Base-by-base conservation (phyloP, 2,329 filamentous ascomycete species). In the Xylariaceae sp. region DNA sequence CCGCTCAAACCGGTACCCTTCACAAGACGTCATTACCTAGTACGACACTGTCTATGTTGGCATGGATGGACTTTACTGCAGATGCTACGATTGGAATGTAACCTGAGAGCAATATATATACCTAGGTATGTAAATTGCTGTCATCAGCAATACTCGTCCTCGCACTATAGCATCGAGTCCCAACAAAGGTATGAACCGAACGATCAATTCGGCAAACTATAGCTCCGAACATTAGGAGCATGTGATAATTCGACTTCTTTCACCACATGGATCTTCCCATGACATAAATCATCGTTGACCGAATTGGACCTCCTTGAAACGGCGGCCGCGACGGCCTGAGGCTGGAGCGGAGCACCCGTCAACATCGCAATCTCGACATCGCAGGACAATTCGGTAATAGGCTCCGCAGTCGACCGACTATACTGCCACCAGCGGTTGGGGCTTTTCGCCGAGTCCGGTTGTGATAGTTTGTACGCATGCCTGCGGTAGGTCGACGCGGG, bases 251-350 rank as follows among this genome's bases (percentile, higher is more conserved):
- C 48, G 17, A 51, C 44, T 35, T 51, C 48, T 17, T 51, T 51
- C 39, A 51, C 48, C n/a, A 51, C 48, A 30, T 51, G 48, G 40
- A 51, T 51, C 15, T 51, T 51, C 3, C 48, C 48, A 39, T 51
- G 15, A 39, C 33, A 51, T 11, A 47, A 43, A 15, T 39, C 48
- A 39, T 51, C 48, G 30, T 39, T 44, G 17, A 15, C 33, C 12
- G 48, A 47, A 14, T 32, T 12, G 22, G 48, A 51, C 39, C 27
- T 40, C 44, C 48, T 51, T 22, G 18, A 39, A 10, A 51, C 48
- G 17, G 48, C 48, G 12, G 48, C 48, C 7, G 44, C 48, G 14
- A 51, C 44, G 15, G 48, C 32, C 22, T 39, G 48, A 9, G 48
- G 48, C 31, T 51, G 48, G 19, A 36, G 44, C 17, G 48, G 48